Conservation (phyloP, 208 protist species). For the Wallacemonas rigidus region DNA sequence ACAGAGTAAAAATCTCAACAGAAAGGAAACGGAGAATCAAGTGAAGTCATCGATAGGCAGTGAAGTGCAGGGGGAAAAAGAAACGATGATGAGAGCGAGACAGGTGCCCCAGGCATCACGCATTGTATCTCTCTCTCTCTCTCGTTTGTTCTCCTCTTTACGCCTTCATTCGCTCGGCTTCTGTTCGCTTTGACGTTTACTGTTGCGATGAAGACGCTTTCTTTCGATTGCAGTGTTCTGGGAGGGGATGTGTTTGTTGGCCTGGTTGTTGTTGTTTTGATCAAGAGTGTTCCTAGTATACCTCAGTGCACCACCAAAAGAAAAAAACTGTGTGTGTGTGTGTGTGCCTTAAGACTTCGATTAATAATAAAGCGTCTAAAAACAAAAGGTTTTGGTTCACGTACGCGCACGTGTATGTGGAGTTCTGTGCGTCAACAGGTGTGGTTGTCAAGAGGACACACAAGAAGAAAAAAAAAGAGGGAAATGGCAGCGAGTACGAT, state of each 20-base stretch:
- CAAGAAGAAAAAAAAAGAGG: background rate
- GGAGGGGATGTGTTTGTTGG: no score
- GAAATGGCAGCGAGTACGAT: background rate
- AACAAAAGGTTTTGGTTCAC: background rate
- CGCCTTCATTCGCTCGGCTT: no score
- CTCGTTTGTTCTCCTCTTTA: no score
- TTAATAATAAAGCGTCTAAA: conserved; percentile 16
- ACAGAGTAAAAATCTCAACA: conserved; percentile 61
- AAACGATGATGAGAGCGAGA: no score
- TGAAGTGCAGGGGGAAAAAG: background rate
- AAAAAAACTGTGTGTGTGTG: background rate
- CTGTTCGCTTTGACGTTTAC: no score
- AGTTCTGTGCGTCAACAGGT: background rate
- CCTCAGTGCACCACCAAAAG: background rate
- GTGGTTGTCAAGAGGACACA: background rate
- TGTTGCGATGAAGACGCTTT: no score
- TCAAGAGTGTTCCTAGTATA: no score
- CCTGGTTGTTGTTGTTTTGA: background rate
- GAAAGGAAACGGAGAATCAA: background rate
- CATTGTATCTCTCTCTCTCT: no score
- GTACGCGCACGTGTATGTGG: background rate
- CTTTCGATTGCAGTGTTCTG: no score
- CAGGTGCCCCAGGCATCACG: no score
- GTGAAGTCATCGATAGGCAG: background rate
- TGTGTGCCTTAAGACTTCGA: conserved; percentile 7